Percentiles rank a stretch among this genome's conserved stretches.
Evolutionary conservation across 768 basidiomycete genomes (phyloP).

Genomic region (Boletus coccyginus): DNA sequence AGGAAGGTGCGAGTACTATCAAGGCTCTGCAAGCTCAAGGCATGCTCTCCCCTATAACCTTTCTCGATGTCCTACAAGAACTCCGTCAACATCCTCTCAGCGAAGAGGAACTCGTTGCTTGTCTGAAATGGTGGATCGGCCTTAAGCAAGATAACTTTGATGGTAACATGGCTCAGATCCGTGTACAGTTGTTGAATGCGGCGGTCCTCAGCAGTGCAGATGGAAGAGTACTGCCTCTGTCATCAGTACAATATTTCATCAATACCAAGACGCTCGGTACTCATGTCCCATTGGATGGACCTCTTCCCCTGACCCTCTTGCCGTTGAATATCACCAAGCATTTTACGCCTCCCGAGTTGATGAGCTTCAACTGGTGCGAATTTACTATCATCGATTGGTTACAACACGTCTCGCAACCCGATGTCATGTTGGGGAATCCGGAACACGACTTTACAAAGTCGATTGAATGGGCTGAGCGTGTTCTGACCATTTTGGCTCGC

Average conservation of each 20-base stretch:
- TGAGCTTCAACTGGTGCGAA: conserved; percentile 76
- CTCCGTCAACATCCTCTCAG: conserved; percentile 64
- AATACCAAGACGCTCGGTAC: conserved; percentile 55
- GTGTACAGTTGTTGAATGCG: conserved; percentile 64
- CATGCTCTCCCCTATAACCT: conserved; percentile 71
- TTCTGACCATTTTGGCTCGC: conserved; percentile 61
- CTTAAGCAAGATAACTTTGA: conserved; percentile 36
- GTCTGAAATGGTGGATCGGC: conserved; percentile 82
- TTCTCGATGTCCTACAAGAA: conserved; percentile 80
- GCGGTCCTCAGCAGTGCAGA: conserved; percentile 53
- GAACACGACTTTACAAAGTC: conserved; percentile 66
- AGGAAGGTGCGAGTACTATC: conserved; percentile 59
- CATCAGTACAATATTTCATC: conserved; percentile 67
- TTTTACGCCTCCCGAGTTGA: conserved; percentile 51
- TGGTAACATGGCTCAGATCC: conserved; percentile 43
- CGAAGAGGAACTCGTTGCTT: conserved; percentile 74
- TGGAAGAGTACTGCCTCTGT: conserved; percentile 65
- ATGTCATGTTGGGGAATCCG: conserved; percentile 38
- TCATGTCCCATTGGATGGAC: conserved; percentile 39
- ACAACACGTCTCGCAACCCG: conserved; percentile 52
- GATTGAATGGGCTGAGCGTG: conserved; percentile 75
- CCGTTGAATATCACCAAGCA: conserved; percentile 34
- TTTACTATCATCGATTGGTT: conserved; percentile 77
- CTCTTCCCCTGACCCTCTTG: conserved; percentile 9
- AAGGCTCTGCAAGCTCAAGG: conserved; percentile 56